These are phyloP conservation scores for Trichoderma sp. DNA, from an alignment of 2,329 filamentous ascomycete genomes.

Conservation along the genomic window DNA sequence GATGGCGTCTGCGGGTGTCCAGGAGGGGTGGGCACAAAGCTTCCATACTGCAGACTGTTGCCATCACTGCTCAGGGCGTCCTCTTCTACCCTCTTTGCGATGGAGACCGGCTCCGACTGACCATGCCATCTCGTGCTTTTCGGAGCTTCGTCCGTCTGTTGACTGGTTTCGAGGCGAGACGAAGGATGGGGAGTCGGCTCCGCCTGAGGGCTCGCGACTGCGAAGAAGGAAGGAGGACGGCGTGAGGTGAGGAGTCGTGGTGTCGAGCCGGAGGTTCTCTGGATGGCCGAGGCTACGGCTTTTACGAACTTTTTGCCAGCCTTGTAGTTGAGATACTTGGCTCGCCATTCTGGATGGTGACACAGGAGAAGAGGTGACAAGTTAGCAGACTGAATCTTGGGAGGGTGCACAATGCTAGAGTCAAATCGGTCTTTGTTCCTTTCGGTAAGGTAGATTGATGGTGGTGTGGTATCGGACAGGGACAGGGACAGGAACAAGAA, in stretches of 20 bases:
- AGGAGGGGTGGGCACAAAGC: slow-evolving; percentile 50
- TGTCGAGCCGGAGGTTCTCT: slow-evolving; percentile 57
- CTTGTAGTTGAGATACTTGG: slow-evolving; percentile 95
- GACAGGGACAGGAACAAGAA: background rate
- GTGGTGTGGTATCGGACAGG: background rate
- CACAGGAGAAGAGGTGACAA: background rate
- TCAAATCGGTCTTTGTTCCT: background rate
- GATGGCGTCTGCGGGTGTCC: slow-evolving; percentile 35
- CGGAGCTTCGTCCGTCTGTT: background rate
- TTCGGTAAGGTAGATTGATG: background rate
- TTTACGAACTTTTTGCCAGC: slow-evolving; percentile 94
- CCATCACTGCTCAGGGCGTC: slow-evolving; percentile 46
- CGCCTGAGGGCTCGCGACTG: background rate
- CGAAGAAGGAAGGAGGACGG: slow-evolving; percentile 39
- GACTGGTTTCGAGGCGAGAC: background rate
- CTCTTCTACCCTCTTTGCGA: slow-evolving; percentile 39
- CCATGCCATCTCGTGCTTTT: slow-evolving; percentile 21
- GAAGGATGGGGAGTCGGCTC: background rate
- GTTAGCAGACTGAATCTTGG: background rate
- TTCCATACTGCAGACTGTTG: slow-evolving; percentile 54
- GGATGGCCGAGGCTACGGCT: slow-evolving; percentile 72
- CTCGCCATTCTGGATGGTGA: slow-evolving; percentile 72
- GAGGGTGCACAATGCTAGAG: background rate
- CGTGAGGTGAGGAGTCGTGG: slow-evolving; percentile 46
- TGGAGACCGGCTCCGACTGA: background rate